phyloP scores from a whole-genome alignment of 192 early-diverging fungal genomes.

The Chytriomyces sp. region DNA sequence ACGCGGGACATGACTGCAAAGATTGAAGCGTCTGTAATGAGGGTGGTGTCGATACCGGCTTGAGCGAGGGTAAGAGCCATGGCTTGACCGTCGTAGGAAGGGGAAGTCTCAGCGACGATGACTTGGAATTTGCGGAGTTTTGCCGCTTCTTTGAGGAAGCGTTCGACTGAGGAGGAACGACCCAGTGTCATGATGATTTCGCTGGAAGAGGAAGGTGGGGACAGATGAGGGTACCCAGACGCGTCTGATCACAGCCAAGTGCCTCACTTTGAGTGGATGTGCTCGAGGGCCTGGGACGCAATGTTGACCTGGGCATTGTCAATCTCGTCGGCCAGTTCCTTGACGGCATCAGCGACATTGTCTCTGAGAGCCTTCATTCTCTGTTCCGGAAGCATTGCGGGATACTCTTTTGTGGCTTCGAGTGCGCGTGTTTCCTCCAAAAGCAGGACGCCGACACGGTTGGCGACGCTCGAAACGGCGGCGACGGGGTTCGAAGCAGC shows the following conservation, averaged over 20 bases:
- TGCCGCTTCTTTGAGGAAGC: slow-evolving; percentile 84
- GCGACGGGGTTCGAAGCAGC: slow-evolving; percentile 85
- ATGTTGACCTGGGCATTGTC: slow-evolving; percentile 78
- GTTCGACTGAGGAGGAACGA: slow-evolving; percentile 79
- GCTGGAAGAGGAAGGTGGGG: slow-evolving; percentile 45
- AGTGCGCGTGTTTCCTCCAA: slow-evolving; percentile 63
- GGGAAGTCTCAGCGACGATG: slow-evolving; percentile 91
- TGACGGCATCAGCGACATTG: slow-evolving; percentile 77
- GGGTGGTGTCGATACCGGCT: slow-evolving; percentile 86
- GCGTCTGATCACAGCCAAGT: not conserved
- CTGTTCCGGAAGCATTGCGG: not conserved
- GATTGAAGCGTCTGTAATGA: slow-evolving; percentile 89
- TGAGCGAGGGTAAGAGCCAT: slow-evolving; percentile 74
- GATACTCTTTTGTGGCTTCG: slow-evolving; percentile 28
- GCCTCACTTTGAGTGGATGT: slow-evolving; percentile 90
- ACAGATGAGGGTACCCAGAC: not conserved
- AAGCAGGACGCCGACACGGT: slow-evolving; percentile 82
- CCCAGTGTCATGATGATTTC: slow-evolving; percentile 96
- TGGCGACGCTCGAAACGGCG: slow-evolving; percentile 82
- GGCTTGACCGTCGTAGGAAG: slow-evolving; percentile 82
- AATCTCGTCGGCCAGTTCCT: slow-evolving; percentile 87
- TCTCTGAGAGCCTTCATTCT: slow-evolving; percentile 60
- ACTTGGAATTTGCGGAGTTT: slow-evolving; percentile 88
- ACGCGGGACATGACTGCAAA: slow-evolving; percentile 98
- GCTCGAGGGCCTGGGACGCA: slow-evolving; percentile 80